Conservation (phyloP, 352 stramenopile genomes). For the Phytophthora syringae region DNA sequence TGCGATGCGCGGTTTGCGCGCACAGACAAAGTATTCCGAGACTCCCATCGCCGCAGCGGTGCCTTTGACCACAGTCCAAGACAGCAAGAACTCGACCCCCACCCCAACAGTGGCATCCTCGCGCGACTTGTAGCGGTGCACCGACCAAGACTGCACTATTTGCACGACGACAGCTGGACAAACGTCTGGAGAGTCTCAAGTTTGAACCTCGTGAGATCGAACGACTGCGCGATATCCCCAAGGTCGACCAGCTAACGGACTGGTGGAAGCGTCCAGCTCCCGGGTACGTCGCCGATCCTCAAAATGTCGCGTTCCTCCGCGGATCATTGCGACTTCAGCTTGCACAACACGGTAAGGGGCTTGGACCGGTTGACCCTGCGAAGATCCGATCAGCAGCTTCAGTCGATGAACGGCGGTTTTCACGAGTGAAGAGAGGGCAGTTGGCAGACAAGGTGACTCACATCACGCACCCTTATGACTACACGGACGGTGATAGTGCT, state of each 20-base stretch:
- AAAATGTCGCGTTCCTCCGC: conserved; percentile 32
- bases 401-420: conserved; percentile 39
- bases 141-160: conserved; percentile 50
- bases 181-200: conserved; percentile 46
- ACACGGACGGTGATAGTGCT: conserved; percentile 36
- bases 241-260: conserved; percentile 39
- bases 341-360: conserved; percentile 26
- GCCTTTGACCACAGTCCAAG: conserved; percentile 45
- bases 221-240: conserved; percentile 58
- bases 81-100: conserved; percentile 29
- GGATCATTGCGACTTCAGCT: conserved; percentile 61
- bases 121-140: conserved; percentile 41
- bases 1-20: conserved; percentile 50
- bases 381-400: conserved; percentile 49
- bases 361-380: conserved; percentile 54
- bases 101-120: conserved; percentile 42
- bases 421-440: conserved; percentile 40
- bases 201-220: conserved; percentile 66
- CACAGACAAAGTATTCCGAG: conserved; percentile 54
- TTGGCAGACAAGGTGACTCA: conserved; percentile 57
- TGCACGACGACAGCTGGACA: conserved; percentile 36
- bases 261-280: conserved; percentile 63
- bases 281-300: conserved; percentile 68
- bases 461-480: conserved; percentile 42
- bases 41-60: conserved; percentile 56